Base-by-base conservation (phyloP, 2,329 filamentous ascomycete species). In the Myriosclerotinia scirpicola region DNA sequence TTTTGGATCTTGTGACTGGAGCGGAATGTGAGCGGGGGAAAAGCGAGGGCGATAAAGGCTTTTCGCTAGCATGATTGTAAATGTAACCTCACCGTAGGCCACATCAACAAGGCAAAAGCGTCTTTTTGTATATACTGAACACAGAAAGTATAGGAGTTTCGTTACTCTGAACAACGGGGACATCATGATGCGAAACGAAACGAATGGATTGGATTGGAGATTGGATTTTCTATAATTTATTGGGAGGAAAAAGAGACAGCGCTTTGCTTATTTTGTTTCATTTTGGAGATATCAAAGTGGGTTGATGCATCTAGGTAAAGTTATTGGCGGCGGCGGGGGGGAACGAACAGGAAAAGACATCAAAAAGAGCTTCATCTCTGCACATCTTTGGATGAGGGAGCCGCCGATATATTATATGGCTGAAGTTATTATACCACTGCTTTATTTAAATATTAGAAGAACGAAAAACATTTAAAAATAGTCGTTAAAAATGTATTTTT, bases 81-180 rank as follows among this genome's bases (percentile, higher is more conserved):
- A 65, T 52, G 54, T 15, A 53, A 60, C 46, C 55, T 65, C 64
- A 34, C 40, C 52, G 12, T 44, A 61, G 44, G 22, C 36, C 26
- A 34, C 22, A 59, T 15, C 20, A 36, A 65, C 36, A 46, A 53
- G 22, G 52, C 20, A 46, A 26, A 52, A 42, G 54, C 44, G 38
- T 44, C 46, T 14, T 61, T 48, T 53, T 65, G 64, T 65, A 61
- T 59, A 65, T 65, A 65, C 46, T 22, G 26, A 17, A 50, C 44
- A 44, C 54, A 34, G 42, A 60, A 20, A 65, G 12, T 53, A 44
- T 52, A 54, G 36, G 36, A n/a, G 42, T 65, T 53, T 53, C 54
- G 38, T 65, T 44, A n/a, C 44, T 50, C 44, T 44, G 58, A 61
- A 50, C 44, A 40, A 22, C 11, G 20, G 44, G 34, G 44, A 20